A percentile compares a stretch with the other conserved stretches of the same genome.
These are phyloP conservation scores for Eucalyptus sideroxylon DNA, from an alignment of 345 rosid species.

Conservation along the genomic window DNA sequence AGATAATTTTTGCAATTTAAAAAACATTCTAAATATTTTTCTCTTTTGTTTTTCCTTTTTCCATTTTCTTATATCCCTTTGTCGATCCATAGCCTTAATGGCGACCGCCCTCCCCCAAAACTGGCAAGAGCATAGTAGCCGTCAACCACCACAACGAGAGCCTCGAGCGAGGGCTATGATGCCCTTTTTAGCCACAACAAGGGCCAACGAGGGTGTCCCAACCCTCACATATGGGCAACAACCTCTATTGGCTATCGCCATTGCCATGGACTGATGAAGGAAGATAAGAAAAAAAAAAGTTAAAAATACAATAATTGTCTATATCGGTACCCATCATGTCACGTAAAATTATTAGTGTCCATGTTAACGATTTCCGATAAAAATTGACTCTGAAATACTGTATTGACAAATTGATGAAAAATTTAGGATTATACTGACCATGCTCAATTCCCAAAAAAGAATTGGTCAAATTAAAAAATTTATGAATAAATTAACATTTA, in stretches of 20 bases:
- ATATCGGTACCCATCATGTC: fast-evolving
- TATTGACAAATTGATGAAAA: fast-evolving
- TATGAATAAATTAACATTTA: background rate
- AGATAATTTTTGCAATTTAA: background rate
- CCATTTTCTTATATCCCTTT: background rate
- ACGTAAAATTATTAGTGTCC: fast-evolving
- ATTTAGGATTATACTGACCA: background rate
- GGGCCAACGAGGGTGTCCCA: background rate
- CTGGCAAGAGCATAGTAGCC: fast-evolving
- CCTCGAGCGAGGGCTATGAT: background rate
- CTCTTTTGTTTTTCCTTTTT: background rate
- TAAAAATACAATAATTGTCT: background rate
- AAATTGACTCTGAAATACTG: fast-evolving
- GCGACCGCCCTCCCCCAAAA: fast-evolving
- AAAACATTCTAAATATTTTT: background rate
- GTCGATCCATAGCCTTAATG: fast-evolving
- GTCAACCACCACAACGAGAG: fast-evolving
- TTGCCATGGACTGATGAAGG: fast-evolving
- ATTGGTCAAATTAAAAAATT: background rate
- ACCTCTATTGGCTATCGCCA: background rate
- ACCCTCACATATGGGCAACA: background rate
- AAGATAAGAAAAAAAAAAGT: background rate
- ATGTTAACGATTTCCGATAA: fast-evolving
- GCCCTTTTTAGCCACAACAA: background rate
- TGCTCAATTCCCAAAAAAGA: background rate